Percentiles rank a stretch among this genome's conserved stretches.
Evolutionary conservation across 345 rosid species (phyloP).

Genomic region (Murraya koenigii): DNA sequence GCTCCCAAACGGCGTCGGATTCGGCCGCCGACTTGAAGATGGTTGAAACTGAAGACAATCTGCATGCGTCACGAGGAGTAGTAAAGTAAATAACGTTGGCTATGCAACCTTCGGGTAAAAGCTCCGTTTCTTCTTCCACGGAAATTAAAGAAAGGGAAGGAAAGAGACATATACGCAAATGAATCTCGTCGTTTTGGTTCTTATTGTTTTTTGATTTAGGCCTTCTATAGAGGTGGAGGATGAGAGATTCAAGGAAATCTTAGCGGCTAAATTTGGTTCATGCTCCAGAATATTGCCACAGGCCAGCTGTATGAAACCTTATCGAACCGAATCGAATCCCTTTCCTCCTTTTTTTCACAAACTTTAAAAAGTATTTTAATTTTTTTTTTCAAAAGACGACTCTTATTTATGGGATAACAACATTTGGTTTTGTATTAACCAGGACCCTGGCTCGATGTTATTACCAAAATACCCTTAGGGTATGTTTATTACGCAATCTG

Average conservation of each 20-base stretch:
- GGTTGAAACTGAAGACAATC: conserved; percentile 43
- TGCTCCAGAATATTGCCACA: background rate
- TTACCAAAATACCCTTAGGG: too few relatives aligned
- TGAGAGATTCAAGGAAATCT: background rate
- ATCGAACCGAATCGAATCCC: background rate
- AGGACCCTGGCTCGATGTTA: background rate
- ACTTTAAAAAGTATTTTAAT: too few relatives aligned
- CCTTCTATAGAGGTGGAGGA: background rate
- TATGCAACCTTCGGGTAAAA: conserved; percentile 50
- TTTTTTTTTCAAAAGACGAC: too few relatives aligned
- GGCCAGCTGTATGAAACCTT: background rate
- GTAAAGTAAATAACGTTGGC: conserved; percentile 45
- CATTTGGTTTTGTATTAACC: too few relatives aligned
- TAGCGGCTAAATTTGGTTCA: background rate
- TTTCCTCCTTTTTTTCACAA: too few relatives aligned
- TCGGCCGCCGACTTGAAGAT: conserved; percentile 41
- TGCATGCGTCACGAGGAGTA: conserved; percentile 45
- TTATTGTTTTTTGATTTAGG: background rate
- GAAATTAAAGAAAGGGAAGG: too few relatives aligned
- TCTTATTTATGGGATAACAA: too few relatives aligned
- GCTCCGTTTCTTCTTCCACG: background rate
- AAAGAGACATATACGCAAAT: too few relatives aligned
- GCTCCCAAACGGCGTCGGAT: conserved; percentile 61
- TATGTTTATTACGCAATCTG: too few relatives aligned
- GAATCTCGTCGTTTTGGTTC: background rate